Evolutionary conservation across 2,329 filamentous ascomycete genomes (phyloP).

Genomic region (Colletotrichum sp.): DNA sequence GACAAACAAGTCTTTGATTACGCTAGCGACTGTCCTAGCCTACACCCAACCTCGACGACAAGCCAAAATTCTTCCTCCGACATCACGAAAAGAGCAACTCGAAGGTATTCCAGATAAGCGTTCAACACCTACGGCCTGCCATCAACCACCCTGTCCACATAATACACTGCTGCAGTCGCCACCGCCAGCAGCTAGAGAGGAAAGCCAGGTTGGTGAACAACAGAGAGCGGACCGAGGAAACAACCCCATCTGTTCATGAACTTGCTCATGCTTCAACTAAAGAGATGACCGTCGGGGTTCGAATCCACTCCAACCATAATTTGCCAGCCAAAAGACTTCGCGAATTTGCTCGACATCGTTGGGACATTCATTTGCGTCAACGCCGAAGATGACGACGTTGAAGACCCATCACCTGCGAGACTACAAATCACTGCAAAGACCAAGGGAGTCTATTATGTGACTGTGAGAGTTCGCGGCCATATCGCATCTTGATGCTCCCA

Average conservation of each 20-base stretch:
- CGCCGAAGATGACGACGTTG: too few species aligned
- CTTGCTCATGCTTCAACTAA: neutral
- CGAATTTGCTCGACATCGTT: neutral
- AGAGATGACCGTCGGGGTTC: fast-evolving
- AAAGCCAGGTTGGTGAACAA: neutral
- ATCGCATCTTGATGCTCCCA: neutral
- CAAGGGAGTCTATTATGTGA: neutral
- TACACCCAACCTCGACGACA: neutral
- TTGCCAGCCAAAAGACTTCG: neutral
- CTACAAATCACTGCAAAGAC: neutral
- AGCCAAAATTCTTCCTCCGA: neutral
- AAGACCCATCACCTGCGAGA: neutral
- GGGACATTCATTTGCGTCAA: too few species aligned
- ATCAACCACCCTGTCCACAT: neutral
- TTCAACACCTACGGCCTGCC: neutral
- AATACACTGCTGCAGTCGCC: too few species aligned
- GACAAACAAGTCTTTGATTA: neutral
- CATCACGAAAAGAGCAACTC: neutral
- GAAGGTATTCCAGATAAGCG: neutral
- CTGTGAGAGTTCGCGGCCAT: neutral
- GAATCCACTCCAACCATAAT: neutral
- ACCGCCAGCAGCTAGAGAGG: neutral
- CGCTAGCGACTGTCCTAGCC: neutral
- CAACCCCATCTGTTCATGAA: neutral
- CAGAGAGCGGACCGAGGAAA: neutral